Evolutionary conservation across 306 rosid genomes (phyloP), one percentile per base, ranked within the genome.

Genomic region (Cajanus cajan): DNA sequence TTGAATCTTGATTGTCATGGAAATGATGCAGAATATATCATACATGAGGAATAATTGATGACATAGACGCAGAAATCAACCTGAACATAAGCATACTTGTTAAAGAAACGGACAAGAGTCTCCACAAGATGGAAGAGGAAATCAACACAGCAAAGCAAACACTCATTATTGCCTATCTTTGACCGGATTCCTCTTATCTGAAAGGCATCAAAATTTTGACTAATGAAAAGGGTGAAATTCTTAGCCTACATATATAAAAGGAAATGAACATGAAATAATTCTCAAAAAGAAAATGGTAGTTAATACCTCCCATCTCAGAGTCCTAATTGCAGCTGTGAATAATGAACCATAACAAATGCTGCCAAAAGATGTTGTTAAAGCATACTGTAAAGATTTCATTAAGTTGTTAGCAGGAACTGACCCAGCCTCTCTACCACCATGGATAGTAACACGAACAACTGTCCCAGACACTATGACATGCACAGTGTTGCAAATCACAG

Each of bases 71-170:
- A 61, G 73, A 58, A 78, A 65, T 31, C 45, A 86, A 95, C 98
- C 98, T 91, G 98, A 64, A 95, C 99, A 77, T 95, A 95, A 52
- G 99, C 97, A 89, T 95, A 95, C 87, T 95, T 95, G 94, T 93
- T 95, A 85, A 95, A 95, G 83, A 93, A 95, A 39, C 98, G 93
- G 68, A 95, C 98, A 68, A 95, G 98, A 37, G 98, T 95, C 91
- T 95, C 99, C 78, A 95, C 98, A 10, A 95, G 90, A 87, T 95
- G 91, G 88, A 95, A 95, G 72, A 95, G 87, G 83, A 95, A 95
- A 89, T 95, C 99, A 76, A 95, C 97, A 77, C 96, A 95, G 85
- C 98, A 95, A 80, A 95, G 98, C 68, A 95, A 86, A 78, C 99
- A 95, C 83, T 95, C 98, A 25, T 95, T 95, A 40, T 82, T 90